Percentiles rank a stretch among this genome's conserved stretches.
These are phyloP conservation scores for Xylariaceae sp. DNA, from an alignment of 2,329 filamentous ascomycete genomes.

Conservation along the genomic window DNA sequence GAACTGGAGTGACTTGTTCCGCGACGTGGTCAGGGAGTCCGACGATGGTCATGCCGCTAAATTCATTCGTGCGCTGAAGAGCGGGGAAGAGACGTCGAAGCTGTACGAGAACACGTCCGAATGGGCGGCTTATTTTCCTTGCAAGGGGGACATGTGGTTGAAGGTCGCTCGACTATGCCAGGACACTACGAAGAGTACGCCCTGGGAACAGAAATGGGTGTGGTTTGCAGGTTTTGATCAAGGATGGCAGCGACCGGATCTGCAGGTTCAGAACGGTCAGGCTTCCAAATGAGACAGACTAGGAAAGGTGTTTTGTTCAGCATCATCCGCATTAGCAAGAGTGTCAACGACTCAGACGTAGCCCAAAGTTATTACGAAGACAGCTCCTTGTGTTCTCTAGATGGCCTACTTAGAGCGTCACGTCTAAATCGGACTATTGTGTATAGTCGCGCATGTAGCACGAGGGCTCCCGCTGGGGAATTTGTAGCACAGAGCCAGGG, in stretches of 20 bases:
- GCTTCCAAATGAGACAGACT: too few relatives aligned
- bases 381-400: too few relatives aligned
- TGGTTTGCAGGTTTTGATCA: slow-evolving; percentile 10
- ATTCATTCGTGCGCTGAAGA: slow-evolving; percentile 32
- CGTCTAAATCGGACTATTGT: too few relatives aligned
- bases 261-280: background rate
- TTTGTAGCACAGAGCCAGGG: too few relatives aligned
- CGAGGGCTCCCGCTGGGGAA: too few relatives aligned
- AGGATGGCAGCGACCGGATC: slow-evolving; percentile 10
- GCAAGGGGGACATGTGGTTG: slow-evolving; percentile 25
- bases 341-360: too few relatives aligned
- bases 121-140: slow-evolving; percentile 12
- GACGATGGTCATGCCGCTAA: slow-evolving; percentile 36
- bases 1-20: slow-evolving; percentile 28
- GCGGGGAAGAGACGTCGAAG: slow-evolving; percentile 23
- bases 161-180: slow-evolving; percentile 19
- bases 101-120: slow-evolving; percentile 15
- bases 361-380: too few relatives aligned
- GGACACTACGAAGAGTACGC: slow-evolving; percentile 16
- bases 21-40: slow-evolving; percentile 18
- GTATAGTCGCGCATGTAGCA: too few relatives aligned
- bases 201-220: slow-evolving; percentile 16
- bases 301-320: too few relatives aligned
- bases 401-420: too few relatives aligned
- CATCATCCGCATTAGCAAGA: too few relatives aligned